Conservation (phyloP, 2,329 filamentous ascomycete genomes). For the Fusarium buharicum region DNA sequence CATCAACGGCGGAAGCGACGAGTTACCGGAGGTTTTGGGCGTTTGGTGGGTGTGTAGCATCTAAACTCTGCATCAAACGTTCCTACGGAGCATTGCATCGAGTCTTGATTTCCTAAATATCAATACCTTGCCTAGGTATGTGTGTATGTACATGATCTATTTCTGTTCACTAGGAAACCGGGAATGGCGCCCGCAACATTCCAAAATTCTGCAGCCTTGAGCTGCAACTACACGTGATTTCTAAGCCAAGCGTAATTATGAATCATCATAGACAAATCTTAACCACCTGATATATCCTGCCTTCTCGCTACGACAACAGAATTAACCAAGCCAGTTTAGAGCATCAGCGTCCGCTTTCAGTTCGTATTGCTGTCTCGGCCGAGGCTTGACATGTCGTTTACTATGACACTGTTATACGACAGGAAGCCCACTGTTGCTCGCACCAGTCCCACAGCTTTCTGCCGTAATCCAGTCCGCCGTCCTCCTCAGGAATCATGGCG, state of each 20-base stretch:
- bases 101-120: background rate
- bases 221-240: background rate
- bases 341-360: background rate
- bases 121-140: no score
- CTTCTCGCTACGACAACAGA: background rate
- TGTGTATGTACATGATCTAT: background rate
- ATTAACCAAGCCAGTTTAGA: background rate
- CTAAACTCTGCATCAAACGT: constrained; percentile 7
- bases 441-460: constrained; percentile 48
- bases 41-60: background rate
- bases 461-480: constrained; percentile 45
- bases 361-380: constrained; percentile 25
- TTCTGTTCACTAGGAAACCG: constrained; percentile 21
- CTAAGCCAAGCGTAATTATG: constrained; percentile 3
- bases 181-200: constrained; percentile 11
- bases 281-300: background rate
- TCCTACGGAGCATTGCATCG: constrained; percentile 7
- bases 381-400: background rate
- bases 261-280: constrained; percentile 6
- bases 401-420: constrained; percentile 11
- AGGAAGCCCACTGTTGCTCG: constrained; percentile 24
- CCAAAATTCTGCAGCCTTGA: constrained; percentile 7
- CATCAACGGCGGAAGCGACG: constrained; percentile 25
- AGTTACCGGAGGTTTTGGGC: background rate
- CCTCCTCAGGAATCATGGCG: constrained; percentile 39